Percentiles rank a stretch among this genome's conserved stretches.
Evolutionary conservation across 2,329 filamentous ascomycete species (phyloP).

Genomic region (Ophiostoma ulmi): DNA sequence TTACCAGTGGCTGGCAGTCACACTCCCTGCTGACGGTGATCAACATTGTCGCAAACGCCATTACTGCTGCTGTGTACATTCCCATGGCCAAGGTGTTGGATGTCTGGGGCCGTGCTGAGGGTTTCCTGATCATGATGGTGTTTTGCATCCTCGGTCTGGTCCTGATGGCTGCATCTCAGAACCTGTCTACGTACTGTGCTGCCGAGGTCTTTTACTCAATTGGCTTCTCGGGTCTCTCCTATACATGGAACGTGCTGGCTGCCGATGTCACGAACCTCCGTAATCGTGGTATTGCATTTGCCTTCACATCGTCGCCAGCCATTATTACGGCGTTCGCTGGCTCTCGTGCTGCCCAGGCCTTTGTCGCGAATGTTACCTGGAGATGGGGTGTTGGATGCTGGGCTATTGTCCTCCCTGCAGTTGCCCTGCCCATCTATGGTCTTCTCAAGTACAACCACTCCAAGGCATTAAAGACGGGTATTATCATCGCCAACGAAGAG

Average conservation of each 20-base stretch:
- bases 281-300: slow-evolving; percentile 58
- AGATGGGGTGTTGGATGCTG: slow-evolving; percentile 60
- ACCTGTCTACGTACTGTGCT: slow-evolving; percentile 47
- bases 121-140: slow-evolving; percentile 41
- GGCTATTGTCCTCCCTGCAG: slow-evolving; percentile 53
- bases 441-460: slow-evolving; percentile 36
- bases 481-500: not conserved
- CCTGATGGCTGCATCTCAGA: slow-evolving; percentile 33
- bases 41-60: slow-evolving; percentile 48
- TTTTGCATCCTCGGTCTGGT: slow-evolving; percentile 44
- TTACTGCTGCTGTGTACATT: slow-evolving; percentile 53
- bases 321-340: slow-evolving; percentile 49
- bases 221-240: slow-evolving; percentile 51
- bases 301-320: slow-evolving; percentile 57
- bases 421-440: slow-evolving; percentile 54
- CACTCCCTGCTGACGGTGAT: slow-evolving; percentile 53
- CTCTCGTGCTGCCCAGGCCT: slow-evolving; percentile 37
- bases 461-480: not conserved
- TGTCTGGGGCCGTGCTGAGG: slow-evolving; percentile 11
- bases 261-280: slow-evolving; percentile 59
- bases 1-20: slow-evolving; percentile 46
- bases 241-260: slow-evolving; percentile 41
- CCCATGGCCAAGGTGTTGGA: slow-evolving; percentile 27
- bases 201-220: slow-evolving; percentile 56
- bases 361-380: slow-evolving; percentile 51